Conservation (phyloP, 2,329 filamentous ascomycete species). For the Coleophoma crateriformis region DNA sequence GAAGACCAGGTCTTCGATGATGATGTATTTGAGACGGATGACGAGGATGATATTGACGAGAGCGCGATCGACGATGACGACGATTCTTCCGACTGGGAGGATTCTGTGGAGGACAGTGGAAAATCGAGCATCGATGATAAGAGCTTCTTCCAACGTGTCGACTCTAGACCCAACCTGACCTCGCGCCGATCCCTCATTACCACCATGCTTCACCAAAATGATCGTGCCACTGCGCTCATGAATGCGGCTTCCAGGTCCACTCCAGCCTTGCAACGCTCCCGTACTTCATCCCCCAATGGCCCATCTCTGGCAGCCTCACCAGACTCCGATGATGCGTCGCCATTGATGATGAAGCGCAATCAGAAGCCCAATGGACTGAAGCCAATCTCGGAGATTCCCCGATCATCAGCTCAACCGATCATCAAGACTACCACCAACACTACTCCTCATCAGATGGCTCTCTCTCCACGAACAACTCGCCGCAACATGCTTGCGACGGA, state of each 20-base stretch:
- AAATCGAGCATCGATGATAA: slow-evolving; percentile 78
- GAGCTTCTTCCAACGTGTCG: slow-evolving; percentile 81
- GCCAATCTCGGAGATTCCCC: slow-evolving; percentile 43
- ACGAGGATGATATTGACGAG: slow-evolving; percentile 69
- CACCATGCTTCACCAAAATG: slow-evolving; percentile 77
- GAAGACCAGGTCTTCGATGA: slow-evolving; percentile 44
- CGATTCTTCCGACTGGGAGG: slow-evolving; percentile 51
- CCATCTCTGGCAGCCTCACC: slow-evolving; percentile 52
- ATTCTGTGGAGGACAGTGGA: slow-evolving; percentile 73
- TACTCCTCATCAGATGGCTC: slow-evolving; percentile 57
- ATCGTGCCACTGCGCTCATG: slow-evolving; percentile 64
- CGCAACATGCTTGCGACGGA: slow-evolving; percentile 95
- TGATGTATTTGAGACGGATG: slow-evolving; percentile 55
- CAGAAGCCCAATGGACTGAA: slow-evolving; percentile 16
- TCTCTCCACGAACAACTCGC: slow-evolving; percentile 87
- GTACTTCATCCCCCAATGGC: slow-evolving; percentile 63
- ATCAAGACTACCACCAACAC: slow-evolving; percentile 63
- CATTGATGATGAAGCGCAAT: slow-evolving; percentile 49
- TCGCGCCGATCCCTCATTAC: slow-evolving; percentile 87
- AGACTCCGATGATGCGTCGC: slow-evolving; percentile 34
- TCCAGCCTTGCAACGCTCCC: slow-evolving; percentile 51
- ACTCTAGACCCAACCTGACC: slow-evolving; percentile 78
- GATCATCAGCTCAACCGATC: slow-evolving; percentile 69
- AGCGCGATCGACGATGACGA: slow-evolving; percentile 74
- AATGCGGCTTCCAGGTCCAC: slow-evolving; percentile 50